Percentiles rank a stretch among this genome's conserved stretches.
These are phyloP conservation scores for Bertia moriformis DNA, from an alignment of 2,329 filamentous ascomycete genomes.

Conservation along the genomic window DNA sequence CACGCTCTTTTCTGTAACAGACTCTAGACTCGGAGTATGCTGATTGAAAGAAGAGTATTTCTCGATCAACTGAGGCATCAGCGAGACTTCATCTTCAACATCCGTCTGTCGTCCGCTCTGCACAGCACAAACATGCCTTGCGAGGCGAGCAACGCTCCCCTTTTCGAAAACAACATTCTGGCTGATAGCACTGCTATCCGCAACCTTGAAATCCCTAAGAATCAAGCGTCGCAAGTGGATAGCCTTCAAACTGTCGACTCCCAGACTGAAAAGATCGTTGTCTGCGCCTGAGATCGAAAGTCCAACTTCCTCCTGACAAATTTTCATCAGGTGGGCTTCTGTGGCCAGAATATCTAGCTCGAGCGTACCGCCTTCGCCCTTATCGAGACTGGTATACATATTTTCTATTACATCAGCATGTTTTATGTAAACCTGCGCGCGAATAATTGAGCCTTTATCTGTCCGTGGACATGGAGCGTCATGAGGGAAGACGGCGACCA, in stretches of 20 bases:
- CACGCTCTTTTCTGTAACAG: constrained; percentile 9
- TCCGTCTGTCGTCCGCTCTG: too few species aligned
- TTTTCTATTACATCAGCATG: constrained; percentile 19
- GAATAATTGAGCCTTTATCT: constrained; percentile 29
- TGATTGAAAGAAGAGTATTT: constrained; percentile 26
- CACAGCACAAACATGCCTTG: constrained; percentile 14
- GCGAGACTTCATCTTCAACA: constrained; percentile 6
- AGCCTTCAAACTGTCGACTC: constrained; percentile 29
- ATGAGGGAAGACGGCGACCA: constrained; percentile 17
- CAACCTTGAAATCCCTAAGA: constrained; percentile 19
- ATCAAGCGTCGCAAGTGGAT: constrained; percentile 26
- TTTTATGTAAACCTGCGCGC: constrained; percentile 16
- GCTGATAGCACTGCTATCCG: constrained; percentile 10
- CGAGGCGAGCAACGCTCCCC: constrained; percentile 19
- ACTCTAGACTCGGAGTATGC: constrained; percentile 9
- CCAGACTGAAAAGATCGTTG: constrained; percentile 25
- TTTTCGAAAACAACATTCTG: constrained; percentile 26
- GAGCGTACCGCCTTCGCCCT: constrained; percentile 12
- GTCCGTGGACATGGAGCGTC: constrained; percentile 21
- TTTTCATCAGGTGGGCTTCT: constrained; percentile 13
- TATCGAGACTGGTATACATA: constrained; percentile 10
- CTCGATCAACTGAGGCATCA: constrained; percentile 27
- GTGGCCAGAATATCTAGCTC: constrained; percentile 14
- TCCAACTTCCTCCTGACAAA: constrained; percentile 14
- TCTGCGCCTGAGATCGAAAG: constrained; percentile 13